Evolutionary conservation across 306 rosid genomes (phyloP).

Genomic region (Quercus berberidifolia): DNA sequence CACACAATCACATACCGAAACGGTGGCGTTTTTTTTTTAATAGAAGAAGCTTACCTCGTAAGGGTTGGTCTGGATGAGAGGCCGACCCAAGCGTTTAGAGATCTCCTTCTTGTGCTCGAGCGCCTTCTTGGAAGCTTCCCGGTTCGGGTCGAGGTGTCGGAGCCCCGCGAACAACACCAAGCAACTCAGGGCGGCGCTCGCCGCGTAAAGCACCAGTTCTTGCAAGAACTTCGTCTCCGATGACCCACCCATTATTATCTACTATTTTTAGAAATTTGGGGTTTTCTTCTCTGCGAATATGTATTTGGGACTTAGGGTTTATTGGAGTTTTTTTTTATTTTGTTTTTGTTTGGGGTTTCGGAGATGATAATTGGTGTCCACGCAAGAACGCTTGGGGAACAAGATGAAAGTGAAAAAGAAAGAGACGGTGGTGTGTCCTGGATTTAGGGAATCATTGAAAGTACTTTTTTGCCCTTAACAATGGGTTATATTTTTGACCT

Average conservation of each 20-base stretch:
- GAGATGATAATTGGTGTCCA: no score
- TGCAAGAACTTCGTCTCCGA: constrained; percentile 68
- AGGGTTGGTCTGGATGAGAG: constrained; percentile 81
- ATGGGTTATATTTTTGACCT: no score
- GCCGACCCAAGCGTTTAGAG: constrained; percentile 93
- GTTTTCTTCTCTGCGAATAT: no score
- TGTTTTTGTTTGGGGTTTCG: no score
- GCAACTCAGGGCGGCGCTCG: constrained; percentile 90
- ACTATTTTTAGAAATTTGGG: no score
- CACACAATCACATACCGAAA: not conserved
- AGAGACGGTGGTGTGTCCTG: no score
- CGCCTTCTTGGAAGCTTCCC: constrained; percentile 82
- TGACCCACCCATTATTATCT: constrained; percentile 44
- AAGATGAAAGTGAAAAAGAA: no score
- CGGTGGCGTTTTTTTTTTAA: not conserved
- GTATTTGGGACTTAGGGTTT: no score
- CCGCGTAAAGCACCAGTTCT: constrained; percentile 78
- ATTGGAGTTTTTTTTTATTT: no score
- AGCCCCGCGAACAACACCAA: constrained; percentile 73
- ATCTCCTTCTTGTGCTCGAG: constrained; percentile 90
- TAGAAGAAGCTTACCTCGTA: constrained; percentile 56
- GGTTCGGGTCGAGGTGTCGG: constrained; percentile 84
- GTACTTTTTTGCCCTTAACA: no score
- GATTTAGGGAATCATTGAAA: no score
- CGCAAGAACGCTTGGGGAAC: no score